These are phyloP conservation scores for Colletotrichum truncatum DNA, from an alignment of 2,329 filamentous ascomycete genomes.

Conservation along the genomic window DNA sequence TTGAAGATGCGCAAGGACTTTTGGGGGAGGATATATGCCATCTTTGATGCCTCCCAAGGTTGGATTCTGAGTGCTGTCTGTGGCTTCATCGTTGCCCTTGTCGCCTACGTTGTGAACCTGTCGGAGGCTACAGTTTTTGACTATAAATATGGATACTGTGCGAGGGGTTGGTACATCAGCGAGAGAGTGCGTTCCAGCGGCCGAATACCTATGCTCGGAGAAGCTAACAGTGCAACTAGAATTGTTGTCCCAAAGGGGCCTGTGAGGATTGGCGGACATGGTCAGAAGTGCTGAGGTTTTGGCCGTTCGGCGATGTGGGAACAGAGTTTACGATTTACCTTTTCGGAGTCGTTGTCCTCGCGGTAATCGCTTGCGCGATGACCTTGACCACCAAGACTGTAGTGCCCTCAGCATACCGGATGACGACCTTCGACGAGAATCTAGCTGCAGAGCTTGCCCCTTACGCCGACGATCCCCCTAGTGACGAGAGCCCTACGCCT, in stretches of 20 bases:
- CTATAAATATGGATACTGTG: slow-evolving; percentile 89
- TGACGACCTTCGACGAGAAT: slow-evolving; percentile 93
- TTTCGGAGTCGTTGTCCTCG: slow-evolving; percentile 73
- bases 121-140: slow-evolving; percentile 89
- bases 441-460: slow-evolving; percentile 69
- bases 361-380: slow-evolving; percentile 78
- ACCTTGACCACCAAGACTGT: slow-evolving; percentile 93
- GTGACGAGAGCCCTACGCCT: slow-evolving; percentile 55
- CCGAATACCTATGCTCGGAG: not conserved
- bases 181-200: slow-evolving; percentile 63
- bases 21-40: slow-evolving; percentile 77
- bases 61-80: slow-evolving; percentile 95
- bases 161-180: slow-evolving; percentile 74
- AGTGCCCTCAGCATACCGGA: slow-evolving; percentile 86
- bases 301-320: slow-evolving; percentile 61
- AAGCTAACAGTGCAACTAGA: slow-evolving; percentile 42
- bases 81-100: slow-evolving; percentile 82
- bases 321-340: slow-evolving; percentile 85
- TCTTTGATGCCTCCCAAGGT: slow-evolving; percentile 89
- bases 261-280: slow-evolving; percentile 67
- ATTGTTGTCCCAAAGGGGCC: slow-evolving; percentile 61
- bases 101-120: slow-evolving; percentile 91
- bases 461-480: slow-evolving; percentile 48
- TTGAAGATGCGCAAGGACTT: slow-evolving; percentile 85
- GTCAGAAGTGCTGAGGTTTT: slow-evolving; percentile 57